Evolutionary conservation across 225 moss, liverwort and hornwort species (phyloP), one percentile per base, ranked within the genome.

Genomic region (Sphagnum tenellum): DNA sequence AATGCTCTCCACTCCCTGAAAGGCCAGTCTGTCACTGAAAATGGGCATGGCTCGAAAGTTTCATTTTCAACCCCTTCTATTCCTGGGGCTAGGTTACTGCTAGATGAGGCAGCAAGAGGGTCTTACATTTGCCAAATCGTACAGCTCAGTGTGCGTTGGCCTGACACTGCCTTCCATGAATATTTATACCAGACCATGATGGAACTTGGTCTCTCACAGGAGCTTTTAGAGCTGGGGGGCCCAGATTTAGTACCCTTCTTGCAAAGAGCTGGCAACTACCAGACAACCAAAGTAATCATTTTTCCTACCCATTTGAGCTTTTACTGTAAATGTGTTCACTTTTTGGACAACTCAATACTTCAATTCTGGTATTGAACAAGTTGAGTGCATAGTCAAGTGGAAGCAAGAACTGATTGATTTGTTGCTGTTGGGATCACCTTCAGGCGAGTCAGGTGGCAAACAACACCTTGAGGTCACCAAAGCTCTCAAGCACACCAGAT

Each of bases 91-190:
- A 79, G 86, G 50, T 56, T 89, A 69, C 71, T 88, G 67, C 67
- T 98, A 75, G 98, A 98, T 72, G 98, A 88, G 59, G 73, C 77
- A 4, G 86, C 90, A 4, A 77, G 93, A 69, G 90, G 90, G 49
- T 77, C 75, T 57, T 98, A 98, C 56, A 81, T 98, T 59, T 85
- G 90, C n/a, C 98, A 98, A 74, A 89, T 98, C 63, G 86, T 98
- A 64, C 93, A 93, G 50, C 89, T 93, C 45, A 81, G 98, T 10
- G 98, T 98, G 75, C 89, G 98, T 48, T 93, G 93, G 98, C 98
- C 98, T 9, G 98, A 98, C 76, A 76, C 44, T 12, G 90, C 84
- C 50, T 98, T 98, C 67, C 98, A 98, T 74, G 88, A 87, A 29
- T 80, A 78, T 64, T 70, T 98, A 74, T 98, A 98, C 75, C 87